phyloP scores from a whole-genome alignment of 1,284 basidiomycete species.

The Ceratobasidium sp. region DNA sequence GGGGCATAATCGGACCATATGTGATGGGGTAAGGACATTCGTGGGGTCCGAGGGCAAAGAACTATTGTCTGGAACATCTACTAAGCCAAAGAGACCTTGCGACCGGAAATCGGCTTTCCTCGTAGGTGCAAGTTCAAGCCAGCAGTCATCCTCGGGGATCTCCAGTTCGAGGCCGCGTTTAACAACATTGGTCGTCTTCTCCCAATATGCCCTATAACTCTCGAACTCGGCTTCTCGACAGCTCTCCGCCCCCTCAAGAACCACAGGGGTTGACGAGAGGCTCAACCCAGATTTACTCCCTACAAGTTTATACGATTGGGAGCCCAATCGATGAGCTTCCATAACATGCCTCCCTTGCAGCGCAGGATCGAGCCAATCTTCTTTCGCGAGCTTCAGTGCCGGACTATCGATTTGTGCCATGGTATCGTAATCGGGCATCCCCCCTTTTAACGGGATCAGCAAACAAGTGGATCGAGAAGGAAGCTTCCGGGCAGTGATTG shows the following conservation, averaged over 20 bases:
- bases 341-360: slow-evolving; percentile 44
- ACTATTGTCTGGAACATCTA: not conserved
- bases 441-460: slow-evolving; percentile 64
- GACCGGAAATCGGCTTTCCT: slow-evolving; percentile 20
- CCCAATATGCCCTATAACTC: slow-evolving; percentile 24
- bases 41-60: not conserved
- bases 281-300: not conserved
- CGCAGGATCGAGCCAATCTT: slow-evolving; percentile 56
- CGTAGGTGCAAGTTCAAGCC: slow-evolving; percentile 23
- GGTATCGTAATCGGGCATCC: slow-evolving; percentile 62
- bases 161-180: slow-evolving; percentile 20
- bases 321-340: slow-evolving; percentile 28
- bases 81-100: slow-evolving; percentile 22
- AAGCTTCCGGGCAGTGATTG: slow-evolving; percentile 50
- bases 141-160: slow-evolving; percentile 26
- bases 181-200: not conserved
- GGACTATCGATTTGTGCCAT: slow-evolving; percentile 49
- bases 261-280: slow-evolving; percentile 10
- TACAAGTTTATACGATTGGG: slow-evolving; percentile 1
- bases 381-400: slow-evolving; percentile 46
- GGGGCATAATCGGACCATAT: slow-evolving; percentile 22
- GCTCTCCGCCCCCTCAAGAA: not conserved
- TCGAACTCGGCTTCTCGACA: slow-evolving; percentile 13
- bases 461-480: slow-evolving; percentile 56
- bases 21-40: slow-evolving; percentile 7